Conservation (phyloP, 2,329 filamentous ascomycete species). For the Didymella lethalis region DNA sequence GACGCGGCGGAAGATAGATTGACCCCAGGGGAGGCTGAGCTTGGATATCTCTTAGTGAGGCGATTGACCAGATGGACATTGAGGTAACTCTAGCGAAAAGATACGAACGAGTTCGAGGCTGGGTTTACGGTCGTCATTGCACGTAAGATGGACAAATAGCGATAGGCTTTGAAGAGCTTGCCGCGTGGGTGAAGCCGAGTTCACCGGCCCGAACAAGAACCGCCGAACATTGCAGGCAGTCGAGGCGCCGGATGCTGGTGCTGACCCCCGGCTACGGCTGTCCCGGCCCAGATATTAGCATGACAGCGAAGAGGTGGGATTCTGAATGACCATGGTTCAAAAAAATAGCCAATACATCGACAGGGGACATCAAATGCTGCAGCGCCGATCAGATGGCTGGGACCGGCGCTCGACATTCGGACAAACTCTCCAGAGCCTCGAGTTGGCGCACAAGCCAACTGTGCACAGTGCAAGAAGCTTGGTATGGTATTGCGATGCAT, state of each 20-base stretch:
- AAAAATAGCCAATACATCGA: background rate
- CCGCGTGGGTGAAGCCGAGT: slow-evolving; percentile 5
- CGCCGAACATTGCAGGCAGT: background rate
- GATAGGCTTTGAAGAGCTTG: background rate
- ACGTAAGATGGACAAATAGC: background rate
- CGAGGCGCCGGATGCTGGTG: slow-evolving; percentile 1
- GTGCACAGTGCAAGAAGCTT: background rate
- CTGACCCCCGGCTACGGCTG: background rate
- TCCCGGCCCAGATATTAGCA: slow-evolving; percentile 5
- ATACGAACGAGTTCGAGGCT: background rate
- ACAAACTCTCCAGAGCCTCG: background rate
- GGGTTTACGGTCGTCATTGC: background rate
- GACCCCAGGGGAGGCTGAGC: no score
- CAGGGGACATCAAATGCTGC: background rate
- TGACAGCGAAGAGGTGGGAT: background rate
- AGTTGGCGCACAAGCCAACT: background rate
- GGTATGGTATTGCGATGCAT: background rate
- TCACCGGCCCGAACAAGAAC: slow-evolving; percentile 12
- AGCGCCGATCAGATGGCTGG: background rate
- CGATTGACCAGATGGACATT: background rate
- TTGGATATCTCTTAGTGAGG: background rate
- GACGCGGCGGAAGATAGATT: background rate
- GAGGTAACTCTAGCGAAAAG: background rate
- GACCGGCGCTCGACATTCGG: background rate
- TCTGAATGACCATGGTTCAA: background rate